A percentile compares a stretch with the other conserved stretches of the same genome.
These are phyloP conservation scores for Phytopythium cucurbitacearum DNA, from an alignment of 352 stramenopile genomes.

Conservation along the genomic window DNA sequence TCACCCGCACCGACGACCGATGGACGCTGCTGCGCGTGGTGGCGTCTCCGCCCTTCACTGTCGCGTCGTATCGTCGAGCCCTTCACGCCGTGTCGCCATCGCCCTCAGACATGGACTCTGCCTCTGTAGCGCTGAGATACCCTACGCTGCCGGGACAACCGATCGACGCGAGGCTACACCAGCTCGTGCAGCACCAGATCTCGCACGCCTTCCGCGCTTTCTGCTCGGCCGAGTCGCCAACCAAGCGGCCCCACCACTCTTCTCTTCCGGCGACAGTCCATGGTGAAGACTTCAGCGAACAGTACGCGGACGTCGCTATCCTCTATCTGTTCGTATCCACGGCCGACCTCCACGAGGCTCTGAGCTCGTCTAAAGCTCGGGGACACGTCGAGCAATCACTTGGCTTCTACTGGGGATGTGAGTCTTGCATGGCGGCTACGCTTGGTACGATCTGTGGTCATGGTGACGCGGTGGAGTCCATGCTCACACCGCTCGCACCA, in stretches of 20 bases:
- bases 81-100: slow-evolving; percentile 8
- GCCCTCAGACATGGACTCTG: background rate
- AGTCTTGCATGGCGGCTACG: no score
- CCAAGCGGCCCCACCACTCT: slow-evolving; percentile 2
- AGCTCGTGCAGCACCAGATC: slow-evolving; percentile 32
- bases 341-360: slow-evolving; percentile 3
- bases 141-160: slow-evolving; percentile 11
- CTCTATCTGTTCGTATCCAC: slow-evolving; percentile 17
- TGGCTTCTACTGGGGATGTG: no score
- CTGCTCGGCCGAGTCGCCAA: slow-evolving; percentile 13
- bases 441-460: no score
- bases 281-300: background rate
- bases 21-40: slow-evolving; percentile 31
- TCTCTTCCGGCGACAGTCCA: background rate
- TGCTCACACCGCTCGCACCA: background rate
- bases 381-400: background rate
- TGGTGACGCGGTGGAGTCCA: background rate
- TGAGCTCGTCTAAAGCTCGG: background rate
- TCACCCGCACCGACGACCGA: slow-evolving; percentile 14
- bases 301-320: slow-evolving; percentile 12
- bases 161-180: slow-evolving; percentile 13
- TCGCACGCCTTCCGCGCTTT: slow-evolving; percentile 34
- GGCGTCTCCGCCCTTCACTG: slow-evolving; percentile 31
- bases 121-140: slow-evolving; percentile 15
- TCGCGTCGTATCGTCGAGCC: slow-evolving; percentile 38